phyloP scores from a whole-genome alignment of 2,329 filamentous ascomycete species.

The Beauveria sp. region DNA sequence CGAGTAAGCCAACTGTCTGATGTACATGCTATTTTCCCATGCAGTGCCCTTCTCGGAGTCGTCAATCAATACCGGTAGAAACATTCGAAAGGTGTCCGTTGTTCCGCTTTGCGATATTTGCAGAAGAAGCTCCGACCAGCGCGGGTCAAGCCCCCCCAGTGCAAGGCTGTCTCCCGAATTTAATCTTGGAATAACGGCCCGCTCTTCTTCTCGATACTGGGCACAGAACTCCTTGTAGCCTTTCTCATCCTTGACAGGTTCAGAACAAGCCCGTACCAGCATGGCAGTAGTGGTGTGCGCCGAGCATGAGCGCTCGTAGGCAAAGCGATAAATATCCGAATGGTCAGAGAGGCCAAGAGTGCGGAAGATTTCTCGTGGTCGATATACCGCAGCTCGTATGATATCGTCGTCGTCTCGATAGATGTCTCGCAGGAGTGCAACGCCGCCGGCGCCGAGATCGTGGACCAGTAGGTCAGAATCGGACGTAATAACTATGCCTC shows the following conservation, averaged over 20 bases:
- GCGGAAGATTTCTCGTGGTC: conserved; percentile 30
- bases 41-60: conserved; percentile 46
- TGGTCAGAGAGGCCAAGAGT: conserved; percentile 32
- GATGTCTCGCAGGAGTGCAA: conserved; percentile 64
- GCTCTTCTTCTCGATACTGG: conserved; percentile 24
- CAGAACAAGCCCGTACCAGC: conserved; percentile 21
- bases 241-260: conserved; percentile 14
- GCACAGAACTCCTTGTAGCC: conserved; percentile 24
- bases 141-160: conserved; percentile 26
- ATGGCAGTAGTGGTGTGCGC: conserved; percentile 23
- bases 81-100: conserved; percentile 38
- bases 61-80: conserved; percentile 57
- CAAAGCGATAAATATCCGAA: conserved; percentile 25
- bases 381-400: conserved; percentile 22
- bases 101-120: conserved; percentile 19
- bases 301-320: conserved; percentile 26
- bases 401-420: conserved; percentile 25
- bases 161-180: conserved; percentile 8
- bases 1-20: conserved; percentile 49
- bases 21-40: conserved; percentile 44
- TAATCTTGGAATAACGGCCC: conserved; percentile 15
- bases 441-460: conserved; percentile 56
- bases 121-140: conserved; percentile 31
- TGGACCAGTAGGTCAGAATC: conserved; percentile 82
- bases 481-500: conserved; percentile 61